Evolutionary conservation across 2,329 filamentous ascomycete species (phyloP).

Genomic region (Hortaea werneckii): DNA sequence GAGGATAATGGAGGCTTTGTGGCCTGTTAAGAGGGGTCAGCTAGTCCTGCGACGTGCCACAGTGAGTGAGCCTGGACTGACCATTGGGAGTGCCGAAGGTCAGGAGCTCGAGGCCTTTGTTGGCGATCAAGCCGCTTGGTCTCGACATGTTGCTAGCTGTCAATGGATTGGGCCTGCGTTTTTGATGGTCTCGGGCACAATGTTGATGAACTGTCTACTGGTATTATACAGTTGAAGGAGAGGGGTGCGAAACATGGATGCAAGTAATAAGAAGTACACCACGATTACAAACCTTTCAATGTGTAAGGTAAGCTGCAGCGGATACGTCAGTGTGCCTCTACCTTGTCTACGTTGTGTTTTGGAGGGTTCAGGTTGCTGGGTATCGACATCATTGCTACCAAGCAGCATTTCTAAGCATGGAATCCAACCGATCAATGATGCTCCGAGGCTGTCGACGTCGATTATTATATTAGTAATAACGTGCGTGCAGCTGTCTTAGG

Average conservation of each 20-base stretch:
- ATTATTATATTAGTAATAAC: no score
- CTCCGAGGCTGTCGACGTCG: no score
- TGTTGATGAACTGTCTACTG: not conserved
- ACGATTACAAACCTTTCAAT: no score
- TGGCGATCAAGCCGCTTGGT: conserved; percentile 50
- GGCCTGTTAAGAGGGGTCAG: conserved; percentile 1
- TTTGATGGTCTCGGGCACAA: conserved; percentile 1
- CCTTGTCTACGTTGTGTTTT: no score
- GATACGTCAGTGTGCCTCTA: no score
- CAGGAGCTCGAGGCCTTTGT: conserved; percentile 54
- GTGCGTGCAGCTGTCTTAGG: no score
- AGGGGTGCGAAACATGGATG: not conserved
- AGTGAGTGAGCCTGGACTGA: conserved; percentile 1
- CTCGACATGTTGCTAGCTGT: conserved; percentile 19
- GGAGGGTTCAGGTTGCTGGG: no score
- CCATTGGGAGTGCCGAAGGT: conserved; percentile 43
- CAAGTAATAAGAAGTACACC: no score
- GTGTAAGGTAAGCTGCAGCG: no score
- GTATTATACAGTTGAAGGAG: not conserved
- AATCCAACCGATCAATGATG: no score
- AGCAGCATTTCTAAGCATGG: no score
- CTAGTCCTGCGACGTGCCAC: not conserved
- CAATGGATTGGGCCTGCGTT: conserved; percentile 1
- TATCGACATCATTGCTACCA: no score
- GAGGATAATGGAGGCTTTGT: conserved; percentile 50